Evolutionary conservation across 2,329 filamentous ascomycete genomes (phyloP).

Genomic region (Chalara sp.): DNA sequence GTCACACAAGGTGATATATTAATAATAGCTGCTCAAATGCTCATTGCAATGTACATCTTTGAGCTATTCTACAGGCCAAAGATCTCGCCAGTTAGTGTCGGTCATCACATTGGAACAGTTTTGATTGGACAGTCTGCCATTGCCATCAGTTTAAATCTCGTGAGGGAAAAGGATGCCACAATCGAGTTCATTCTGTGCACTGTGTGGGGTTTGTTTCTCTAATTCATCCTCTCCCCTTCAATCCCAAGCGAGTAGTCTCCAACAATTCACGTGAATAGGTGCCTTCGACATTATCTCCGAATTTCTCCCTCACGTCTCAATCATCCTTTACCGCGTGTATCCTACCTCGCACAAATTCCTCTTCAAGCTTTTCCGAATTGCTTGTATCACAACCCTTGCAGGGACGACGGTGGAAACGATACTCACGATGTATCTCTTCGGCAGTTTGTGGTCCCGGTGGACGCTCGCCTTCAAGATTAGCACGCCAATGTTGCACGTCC

Average conservation of each 20-base stretch:
- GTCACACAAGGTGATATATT: conserved; percentile 36
- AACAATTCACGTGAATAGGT: conserved; percentile 23
- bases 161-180: conserved; percentile 21
- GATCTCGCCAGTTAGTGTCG: conserved; percentile 33
- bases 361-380: conserved; percentile 29
- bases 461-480: conserved; percentile 35
- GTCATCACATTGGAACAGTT: conserved; percentile 31
- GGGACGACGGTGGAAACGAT: conserved; percentile 35
- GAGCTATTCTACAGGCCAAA: conserved; percentile 36
- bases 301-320: conserved; percentile 38
- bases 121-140: conserved; percentile 35
- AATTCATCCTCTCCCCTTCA: neutral
- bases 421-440: conserved; percentile 37
- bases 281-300: conserved; percentile 40
- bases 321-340: conserved; percentile 37
- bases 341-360: conserved; percentile 33
- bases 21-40: conserved; percentile 32
- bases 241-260: conserved; percentile 4
- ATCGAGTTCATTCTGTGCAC: conserved; percentile 25
- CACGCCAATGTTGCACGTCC: conserved; percentile 35
- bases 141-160: conserved; percentile 28
- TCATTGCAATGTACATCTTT: conserved; percentile 40
- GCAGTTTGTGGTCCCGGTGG: conserved; percentile 35
- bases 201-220: conserved; percentile 20
- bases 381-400: conserved; percentile 30